Percentiles rank a stretch among this genome's conserved stretches.
Evolutionary conservation across 805 yeast species (phyloP).

Genomic region (Candida mattraensis): DNA sequence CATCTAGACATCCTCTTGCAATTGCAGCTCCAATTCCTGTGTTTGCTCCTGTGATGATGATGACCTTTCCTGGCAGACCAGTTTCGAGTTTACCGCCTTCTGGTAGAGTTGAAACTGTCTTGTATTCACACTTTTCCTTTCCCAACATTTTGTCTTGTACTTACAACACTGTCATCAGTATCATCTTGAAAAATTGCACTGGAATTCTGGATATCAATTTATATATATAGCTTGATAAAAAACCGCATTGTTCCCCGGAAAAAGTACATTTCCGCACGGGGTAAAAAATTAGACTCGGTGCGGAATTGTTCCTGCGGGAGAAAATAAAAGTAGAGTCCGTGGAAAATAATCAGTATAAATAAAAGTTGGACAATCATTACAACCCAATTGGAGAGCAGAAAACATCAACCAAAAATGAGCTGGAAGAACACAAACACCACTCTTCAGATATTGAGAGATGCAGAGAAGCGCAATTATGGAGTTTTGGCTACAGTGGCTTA

Average conservation of each 20-base stretch:
- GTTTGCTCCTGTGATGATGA: constrained; percentile 16
- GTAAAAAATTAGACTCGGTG: no score
- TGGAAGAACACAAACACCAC: constrained; percentile 30
- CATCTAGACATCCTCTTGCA: constrained; percentile 14
- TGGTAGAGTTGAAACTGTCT: constrained; percentile 7
- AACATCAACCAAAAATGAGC: constrained; percentile 8
- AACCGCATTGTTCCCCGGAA: no score
- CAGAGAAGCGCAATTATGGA: constrained; percentile 34
- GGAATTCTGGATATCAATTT: neutral
- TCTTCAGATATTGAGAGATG: constrained; percentile 30
- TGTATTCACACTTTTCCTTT: constrained; percentile 11
- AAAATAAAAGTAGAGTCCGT: no score
- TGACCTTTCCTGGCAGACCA: constrained; percentile 13
- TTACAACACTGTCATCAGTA: no score
- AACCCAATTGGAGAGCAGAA: no score
- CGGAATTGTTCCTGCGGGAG: constrained; percentile 3
- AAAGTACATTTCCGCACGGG: constrained; percentile 4
- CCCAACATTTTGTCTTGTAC: constrained; percentile 11
- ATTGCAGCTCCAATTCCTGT: constrained; percentile 18
- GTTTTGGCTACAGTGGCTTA: constrained; percentile 37
- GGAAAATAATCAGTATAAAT: no score
- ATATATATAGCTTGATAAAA: no score
- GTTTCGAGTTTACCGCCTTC: constrained; percentile 9
- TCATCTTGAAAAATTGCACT: no score
- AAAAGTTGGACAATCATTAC: no score